A percentile compares a stretch with the other conserved stretches of the same genome.
These are phyloP conservation scores for Candida michaelii DNA, from an alignment of 805 yeast species.

Conservation along the genomic window DNA sequence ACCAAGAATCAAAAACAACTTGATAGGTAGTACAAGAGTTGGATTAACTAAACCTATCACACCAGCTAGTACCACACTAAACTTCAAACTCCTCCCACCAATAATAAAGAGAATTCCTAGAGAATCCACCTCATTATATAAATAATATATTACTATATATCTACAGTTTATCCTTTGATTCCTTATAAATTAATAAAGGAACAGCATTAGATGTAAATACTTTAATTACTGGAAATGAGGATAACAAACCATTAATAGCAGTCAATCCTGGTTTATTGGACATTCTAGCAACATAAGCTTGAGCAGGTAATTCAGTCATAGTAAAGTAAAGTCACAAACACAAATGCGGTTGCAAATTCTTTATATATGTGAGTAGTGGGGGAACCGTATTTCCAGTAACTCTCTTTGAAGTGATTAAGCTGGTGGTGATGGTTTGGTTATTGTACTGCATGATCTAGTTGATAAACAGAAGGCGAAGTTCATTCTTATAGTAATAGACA, in stretches of 20 bases:
- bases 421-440: too few species aligned
- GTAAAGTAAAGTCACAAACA: constrained; percentile 1
- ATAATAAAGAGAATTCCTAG: constrained; percentile 7
- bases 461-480: too few species aligned
- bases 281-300: constrained; percentile 52
- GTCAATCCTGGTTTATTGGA: constrained; percentile 56
- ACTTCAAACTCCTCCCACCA: constrained; percentile 5
- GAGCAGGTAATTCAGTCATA: constrained; percentile 32
- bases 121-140: constrained; percentile 5
- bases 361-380: not conserved
- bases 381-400: too few species aligned
- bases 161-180: constrained; percentile 4
- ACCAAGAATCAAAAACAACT: not conserved
- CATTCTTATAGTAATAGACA: too few species aligned
- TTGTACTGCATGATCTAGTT: too few species aligned
- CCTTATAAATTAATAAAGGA: constrained; percentile 52
- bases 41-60: constrained; percentile 1
- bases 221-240: constrained; percentile 58
- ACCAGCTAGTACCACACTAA: not conserved
- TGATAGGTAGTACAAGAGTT: constrained; percentile 6
- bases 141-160: not conserved
- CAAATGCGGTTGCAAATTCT: not conserved
- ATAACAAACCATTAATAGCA: constrained; percentile 56
- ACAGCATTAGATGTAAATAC: constrained; percentile 61
- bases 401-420: too few species aligned